These are phyloP conservation scores for Eudorina sp. DNA, from an alignment of 139 green algal genomes.

Conservation along the genomic window DNA sequence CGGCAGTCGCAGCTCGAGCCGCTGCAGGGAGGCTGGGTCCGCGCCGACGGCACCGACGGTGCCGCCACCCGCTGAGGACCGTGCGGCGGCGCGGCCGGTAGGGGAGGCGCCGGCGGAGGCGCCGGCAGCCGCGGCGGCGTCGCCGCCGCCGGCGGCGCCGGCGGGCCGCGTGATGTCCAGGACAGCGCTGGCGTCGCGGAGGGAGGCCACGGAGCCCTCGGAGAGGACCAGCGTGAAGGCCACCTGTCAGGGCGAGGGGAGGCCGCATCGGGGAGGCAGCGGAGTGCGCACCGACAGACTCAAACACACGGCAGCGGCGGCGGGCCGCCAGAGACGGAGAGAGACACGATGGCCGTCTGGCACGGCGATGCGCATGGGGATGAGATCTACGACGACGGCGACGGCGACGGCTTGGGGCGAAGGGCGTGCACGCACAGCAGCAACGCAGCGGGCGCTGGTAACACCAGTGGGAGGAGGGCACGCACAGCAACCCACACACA, in stretches of 20 bases:
- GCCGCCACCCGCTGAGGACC: not conserved
- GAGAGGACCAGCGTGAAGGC: not conserved
- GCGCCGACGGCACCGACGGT: not conserved
- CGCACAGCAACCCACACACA: too few species aligned
- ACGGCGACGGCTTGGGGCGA: too few species aligned
- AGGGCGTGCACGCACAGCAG: too few species aligned
- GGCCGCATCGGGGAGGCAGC: not conserved
- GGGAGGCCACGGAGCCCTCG: constrained; percentile 3
- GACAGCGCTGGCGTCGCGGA: not conserved
- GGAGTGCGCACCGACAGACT: not conserved
- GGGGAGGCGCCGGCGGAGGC: not conserved
- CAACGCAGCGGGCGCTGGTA: too few species aligned
- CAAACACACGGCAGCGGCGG: too few species aligned
- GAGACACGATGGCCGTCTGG: not conserved
- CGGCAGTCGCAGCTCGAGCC: not conserved
- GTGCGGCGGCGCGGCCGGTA: not conserved
- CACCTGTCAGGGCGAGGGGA: not conserved
- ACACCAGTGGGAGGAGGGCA: too few species aligned
- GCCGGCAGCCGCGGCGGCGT: not conserved
- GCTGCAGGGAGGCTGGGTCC: not conserved
- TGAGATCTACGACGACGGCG: too few species aligned
- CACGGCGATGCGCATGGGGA: too few species aligned
- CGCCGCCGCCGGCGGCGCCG: not conserved
- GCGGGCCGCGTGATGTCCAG: not conserved
- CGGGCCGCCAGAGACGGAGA: not conserved